Percentiles rank a stretch among this genome's conserved stretches.
Evolutionary conservation across 169 alveolate genomes (phyloP).

Genomic region (Eimeria maxima): DNA sequence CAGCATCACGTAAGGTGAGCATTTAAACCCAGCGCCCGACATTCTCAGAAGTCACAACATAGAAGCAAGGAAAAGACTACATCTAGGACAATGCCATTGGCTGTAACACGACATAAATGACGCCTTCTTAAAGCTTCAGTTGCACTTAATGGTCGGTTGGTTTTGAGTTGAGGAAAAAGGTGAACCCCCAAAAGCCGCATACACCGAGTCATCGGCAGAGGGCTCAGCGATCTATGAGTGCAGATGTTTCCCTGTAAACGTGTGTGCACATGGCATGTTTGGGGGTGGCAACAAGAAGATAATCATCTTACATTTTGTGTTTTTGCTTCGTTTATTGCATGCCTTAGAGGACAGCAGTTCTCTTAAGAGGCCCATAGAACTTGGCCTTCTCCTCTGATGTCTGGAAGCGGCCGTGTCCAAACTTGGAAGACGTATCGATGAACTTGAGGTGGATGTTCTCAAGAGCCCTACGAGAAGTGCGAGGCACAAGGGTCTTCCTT

Average conservation of each 20-base stretch:
- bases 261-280: too few species aligned
- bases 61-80: background rate
- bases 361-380: constrained; percentile 96
- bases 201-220: too few species aligned
- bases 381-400: constrained; percentile 99
- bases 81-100: background rate
- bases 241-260: too few species aligned
- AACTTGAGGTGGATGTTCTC: constrained; percentile 98
- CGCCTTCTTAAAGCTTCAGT: background rate
- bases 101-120: background rate
- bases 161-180: background rate
- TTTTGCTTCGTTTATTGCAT: background rate
- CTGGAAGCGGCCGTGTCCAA: constrained; percentile 99
- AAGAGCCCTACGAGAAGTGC: constrained; percentile 95
- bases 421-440: constrained; percentile 99
- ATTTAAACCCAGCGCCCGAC: constrained; percentile 53
- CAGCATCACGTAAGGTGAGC: constrained; percentile 44
- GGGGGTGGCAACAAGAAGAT: too few species aligned
- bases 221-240: too few species aligned
- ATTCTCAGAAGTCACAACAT: too few species aligned
- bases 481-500: constrained; percentile 98
- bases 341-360: background rate
- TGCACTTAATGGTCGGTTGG: background rate
- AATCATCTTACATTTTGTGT: background rate
- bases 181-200: background rate